Evolutionary conservation across 192 early-diverging fungal genomes (phyloP).

Genomic region (Coemansia umbellata): DNA sequence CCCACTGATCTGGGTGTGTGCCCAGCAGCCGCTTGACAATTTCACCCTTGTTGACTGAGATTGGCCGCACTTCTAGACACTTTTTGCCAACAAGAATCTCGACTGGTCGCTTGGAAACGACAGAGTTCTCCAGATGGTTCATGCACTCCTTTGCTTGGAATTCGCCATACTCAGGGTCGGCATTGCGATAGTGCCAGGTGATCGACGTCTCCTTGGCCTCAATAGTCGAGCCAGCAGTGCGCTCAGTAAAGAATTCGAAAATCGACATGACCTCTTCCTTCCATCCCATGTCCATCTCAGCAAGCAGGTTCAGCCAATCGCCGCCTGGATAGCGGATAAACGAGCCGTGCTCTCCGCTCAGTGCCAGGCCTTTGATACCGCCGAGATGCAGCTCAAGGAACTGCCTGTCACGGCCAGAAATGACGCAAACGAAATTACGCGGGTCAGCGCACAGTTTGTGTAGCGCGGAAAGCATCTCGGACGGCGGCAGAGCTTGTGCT

Average conservation of each 20-base stretch:
- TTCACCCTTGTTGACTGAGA: constrained; percentile 93
- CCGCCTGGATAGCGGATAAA: constrained; percentile 83
- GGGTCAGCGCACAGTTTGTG: constrained; percentile 67
- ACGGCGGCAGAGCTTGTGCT: constrained; percentile 73
- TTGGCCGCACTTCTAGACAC: constrained; percentile 93
- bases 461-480: constrained; percentile 77
- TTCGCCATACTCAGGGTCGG: constrained; percentile 90
- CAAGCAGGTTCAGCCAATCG: constrained; percentile 71
- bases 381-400: constrained; percentile 85
- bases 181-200: constrained; percentile 95
- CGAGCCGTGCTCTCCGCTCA: constrained; percentile 92
- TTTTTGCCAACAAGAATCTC: constrained; percentile 96
- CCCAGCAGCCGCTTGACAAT: constrained; percentile 84
- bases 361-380: constrained; percentile 67
- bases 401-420: constrained; percentile 86
- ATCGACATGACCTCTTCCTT: constrained; percentile 90
- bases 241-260: constrained; percentile 92
- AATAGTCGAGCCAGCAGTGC: constrained; percentile 90
- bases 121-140: constrained; percentile 88
- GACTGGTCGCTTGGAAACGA: constrained; percentile 89
- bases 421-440: constrained; percentile 81
- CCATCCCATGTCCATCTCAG: constrained; percentile 84
- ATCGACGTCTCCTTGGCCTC: constrained; percentile 91
- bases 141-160: constrained; percentile 99
- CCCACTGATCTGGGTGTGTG: constrained; percentile 57